phyloP scores from a whole-genome alignment of 73 alveolate species.

The Stentor roeselii region DNA sequence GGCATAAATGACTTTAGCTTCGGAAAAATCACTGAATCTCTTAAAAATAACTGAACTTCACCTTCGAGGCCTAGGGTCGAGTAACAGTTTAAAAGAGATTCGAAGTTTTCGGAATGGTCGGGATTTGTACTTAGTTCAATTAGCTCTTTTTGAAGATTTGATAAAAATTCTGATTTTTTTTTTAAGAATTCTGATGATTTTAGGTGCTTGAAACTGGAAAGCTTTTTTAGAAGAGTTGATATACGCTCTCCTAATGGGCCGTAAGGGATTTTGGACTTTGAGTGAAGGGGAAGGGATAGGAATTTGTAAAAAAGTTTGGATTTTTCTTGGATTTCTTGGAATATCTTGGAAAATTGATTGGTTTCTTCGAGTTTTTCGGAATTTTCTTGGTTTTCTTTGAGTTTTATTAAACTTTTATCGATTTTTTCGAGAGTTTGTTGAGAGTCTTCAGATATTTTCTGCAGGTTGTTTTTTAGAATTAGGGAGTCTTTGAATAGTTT shows the following conservation, averaged over 20 bases:
- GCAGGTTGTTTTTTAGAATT: neutral
- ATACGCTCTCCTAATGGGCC: neutral
- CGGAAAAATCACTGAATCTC: neutral
- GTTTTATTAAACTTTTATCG: neutral
- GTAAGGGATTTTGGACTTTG: neutral
- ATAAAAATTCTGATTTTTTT: neutral
- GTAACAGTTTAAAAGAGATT: neutral
- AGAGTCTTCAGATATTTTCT: neutral
- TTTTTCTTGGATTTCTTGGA: neutral
- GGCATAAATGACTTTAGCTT: neutral
- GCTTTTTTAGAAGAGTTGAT: neutral
- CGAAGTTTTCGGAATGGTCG: neutral
- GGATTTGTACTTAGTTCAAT: neutral
- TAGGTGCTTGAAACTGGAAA: neutral
- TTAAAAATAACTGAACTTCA: slow-evolving; percentile 10
- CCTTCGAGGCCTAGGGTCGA: neutral
- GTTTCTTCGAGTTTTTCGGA: neutral
- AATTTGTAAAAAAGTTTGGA: neutral
- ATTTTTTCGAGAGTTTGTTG: neutral
- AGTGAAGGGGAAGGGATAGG: neutral
- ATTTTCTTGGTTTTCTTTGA: too few relatives aligned
- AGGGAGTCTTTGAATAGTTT: neutral
- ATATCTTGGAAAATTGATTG: neutral
- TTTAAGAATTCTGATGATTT: neutral
- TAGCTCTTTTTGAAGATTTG: neutral